Conservation (phyloP, 2,329 filamentous ascomycete species). For the Pseudocercospora vitis region DNA sequence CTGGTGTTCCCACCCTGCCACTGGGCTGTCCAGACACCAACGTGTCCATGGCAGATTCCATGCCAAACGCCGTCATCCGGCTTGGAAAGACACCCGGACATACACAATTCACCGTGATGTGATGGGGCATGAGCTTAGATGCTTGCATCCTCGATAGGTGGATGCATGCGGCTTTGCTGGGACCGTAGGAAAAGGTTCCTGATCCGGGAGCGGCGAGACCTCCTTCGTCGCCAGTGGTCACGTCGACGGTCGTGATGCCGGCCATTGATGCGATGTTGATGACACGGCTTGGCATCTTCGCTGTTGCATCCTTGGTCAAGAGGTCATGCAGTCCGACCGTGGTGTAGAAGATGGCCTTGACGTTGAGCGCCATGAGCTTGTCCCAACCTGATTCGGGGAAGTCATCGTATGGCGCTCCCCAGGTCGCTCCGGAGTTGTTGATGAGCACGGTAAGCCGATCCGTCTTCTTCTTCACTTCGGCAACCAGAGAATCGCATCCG, state of each 20-base stretch:
- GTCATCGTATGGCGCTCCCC: slow-evolving; percentile 57
- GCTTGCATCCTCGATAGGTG: slow-evolving; percentile 58
- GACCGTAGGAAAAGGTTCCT: slow-evolving; percentile 47
- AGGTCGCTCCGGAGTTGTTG: slow-evolving; percentile 49
- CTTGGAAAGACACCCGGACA: slow-evolving; percentile 56
- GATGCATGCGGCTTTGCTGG: slow-evolving; percentile 53
- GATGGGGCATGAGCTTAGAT: slow-evolving; percentile 51
- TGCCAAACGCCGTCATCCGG: slow-evolving; percentile 54
- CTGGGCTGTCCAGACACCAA: slow-evolving; percentile 50
- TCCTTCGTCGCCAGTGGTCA: slow-evolving; percentile 49
- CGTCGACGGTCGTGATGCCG: slow-evolving; percentile 47
- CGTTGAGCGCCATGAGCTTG: slow-evolving; percentile 49
- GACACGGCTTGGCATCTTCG: slow-evolving; percentile 45
- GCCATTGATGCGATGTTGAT: slow-evolving; percentile 51
- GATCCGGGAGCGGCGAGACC: slow-evolving; percentile 52
- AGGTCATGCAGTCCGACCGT: slow-evolving; percentile 49
- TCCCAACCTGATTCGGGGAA: slow-evolving; percentile 60
- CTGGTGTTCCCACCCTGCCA: slow-evolving; percentile 49
- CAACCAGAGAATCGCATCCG: slow-evolving; percentile 43
- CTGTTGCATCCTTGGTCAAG: slow-evolving; percentile 44
- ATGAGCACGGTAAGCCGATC: slow-evolving; percentile 48
- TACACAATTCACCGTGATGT: slow-evolving; percentile 58
- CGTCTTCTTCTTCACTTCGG: slow-evolving; percentile 47
- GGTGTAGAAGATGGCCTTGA: slow-evolving; percentile 46
- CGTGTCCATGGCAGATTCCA: slow-evolving; percentile 51